Conservation (phyloP, 2,329 filamentous ascomycete genomes). For the Fusarium tuaranense region DNA sequence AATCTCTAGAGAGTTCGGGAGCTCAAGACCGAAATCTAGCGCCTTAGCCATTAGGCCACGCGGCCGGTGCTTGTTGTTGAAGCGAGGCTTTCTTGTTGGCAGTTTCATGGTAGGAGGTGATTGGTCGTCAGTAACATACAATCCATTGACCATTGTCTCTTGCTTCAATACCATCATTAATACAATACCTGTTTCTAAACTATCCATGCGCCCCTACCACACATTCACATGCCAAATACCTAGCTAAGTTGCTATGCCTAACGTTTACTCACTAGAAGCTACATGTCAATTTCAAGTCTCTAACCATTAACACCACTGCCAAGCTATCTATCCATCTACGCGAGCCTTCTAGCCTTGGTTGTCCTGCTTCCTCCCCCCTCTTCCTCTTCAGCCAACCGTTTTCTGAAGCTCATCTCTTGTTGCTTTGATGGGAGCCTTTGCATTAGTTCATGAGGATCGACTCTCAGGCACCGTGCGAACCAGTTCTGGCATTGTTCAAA, state of each 20-base stretch:
- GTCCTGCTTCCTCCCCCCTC: neutral
- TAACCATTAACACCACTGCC: neutral
- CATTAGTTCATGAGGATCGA: neutral
- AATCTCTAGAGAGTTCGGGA: neutral
- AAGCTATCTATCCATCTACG: neutral
- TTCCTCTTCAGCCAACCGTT: neutral
- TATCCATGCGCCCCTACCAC: neutral
- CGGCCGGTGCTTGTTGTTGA: neutral
- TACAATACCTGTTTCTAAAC: neutral
- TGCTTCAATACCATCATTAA: neutral
- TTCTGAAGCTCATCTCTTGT: neutral
- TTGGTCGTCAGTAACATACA: neutral
- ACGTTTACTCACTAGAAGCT: neutral
- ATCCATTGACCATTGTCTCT: neutral
- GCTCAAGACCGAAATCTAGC: constrained; percentile 1
- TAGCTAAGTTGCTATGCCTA: no score
- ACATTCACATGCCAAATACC: neutral
- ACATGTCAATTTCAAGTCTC: neutral
- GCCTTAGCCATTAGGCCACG: constrained; percentile 1
- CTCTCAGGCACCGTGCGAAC: neutral
- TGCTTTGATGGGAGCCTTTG: neutral
- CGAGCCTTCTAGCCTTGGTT: neutral
- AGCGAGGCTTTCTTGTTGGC: neutral
- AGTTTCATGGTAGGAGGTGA: neutral
- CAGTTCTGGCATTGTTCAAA: neutral